Evolutionary conservation across 2,329 filamentous ascomycete species (phyloP).

Genomic region (Tolypocladium inflatum): DNA sequence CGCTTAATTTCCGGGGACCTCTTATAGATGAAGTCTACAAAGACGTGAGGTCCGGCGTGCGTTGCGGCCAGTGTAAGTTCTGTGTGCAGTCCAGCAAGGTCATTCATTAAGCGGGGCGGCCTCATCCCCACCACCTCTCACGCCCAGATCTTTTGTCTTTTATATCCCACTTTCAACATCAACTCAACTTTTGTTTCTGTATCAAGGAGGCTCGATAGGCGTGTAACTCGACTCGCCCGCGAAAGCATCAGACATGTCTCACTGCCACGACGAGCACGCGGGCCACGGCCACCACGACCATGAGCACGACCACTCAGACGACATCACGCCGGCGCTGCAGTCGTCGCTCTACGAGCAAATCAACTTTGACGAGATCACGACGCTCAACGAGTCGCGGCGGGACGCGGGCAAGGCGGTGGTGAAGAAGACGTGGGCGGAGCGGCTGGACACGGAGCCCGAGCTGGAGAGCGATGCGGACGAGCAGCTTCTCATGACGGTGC

Average conservation of each 20-base stretch:
- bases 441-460: constrained; percentile 62
- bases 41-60: not conserved
- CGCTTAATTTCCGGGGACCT: not conserved
- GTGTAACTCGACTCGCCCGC: not conserved
- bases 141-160: not conserved
- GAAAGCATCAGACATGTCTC: constrained; percentile 22
- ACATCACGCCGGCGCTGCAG: constrained; percentile 85
- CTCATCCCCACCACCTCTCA: not conserved
- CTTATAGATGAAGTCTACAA: not conserved
- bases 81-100: not conserved
- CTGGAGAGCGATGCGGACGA: constrained; percentile 82
- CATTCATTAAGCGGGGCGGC: not conserved
- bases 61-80: not conserved
- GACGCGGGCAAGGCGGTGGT: constrained; percentile 66
- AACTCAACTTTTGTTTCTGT: not conserved
- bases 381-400: constrained; percentile 68
- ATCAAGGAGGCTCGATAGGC: not conserved
- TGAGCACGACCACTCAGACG: constrained; percentile 80
- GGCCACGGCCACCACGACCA: constrained; percentile 43
- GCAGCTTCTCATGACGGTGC: constrained; percentile 85
- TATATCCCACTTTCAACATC: not conserved
- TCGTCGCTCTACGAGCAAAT: constrained; percentile 87
- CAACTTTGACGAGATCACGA: constrained; percentile 74
- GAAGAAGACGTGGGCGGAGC: constrained; percentile 85
- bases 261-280: constrained; percentile 42